A percentile compares a stretch with the other conserved stretches of the same genome.
These are phyloP conservation scores for Mycena sanguinolenta DNA, from an alignment of 768 basidiomycete genomes.

Conservation along the genomic window DNA sequence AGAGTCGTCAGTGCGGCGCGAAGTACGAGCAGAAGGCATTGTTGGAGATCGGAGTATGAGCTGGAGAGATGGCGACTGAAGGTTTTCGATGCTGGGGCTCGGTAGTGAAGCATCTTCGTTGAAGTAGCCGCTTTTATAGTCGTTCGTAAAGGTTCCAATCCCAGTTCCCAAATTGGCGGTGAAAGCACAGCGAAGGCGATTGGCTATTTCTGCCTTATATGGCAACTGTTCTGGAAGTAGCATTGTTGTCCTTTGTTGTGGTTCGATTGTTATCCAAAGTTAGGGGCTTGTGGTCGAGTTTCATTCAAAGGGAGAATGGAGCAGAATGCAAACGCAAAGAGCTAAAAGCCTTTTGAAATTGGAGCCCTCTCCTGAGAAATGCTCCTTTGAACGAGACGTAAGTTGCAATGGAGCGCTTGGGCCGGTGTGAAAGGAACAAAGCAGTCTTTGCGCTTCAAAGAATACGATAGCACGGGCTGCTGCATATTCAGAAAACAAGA, in stretches of 20 bases:
- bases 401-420: too few species aligned
- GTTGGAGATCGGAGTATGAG: background rate
- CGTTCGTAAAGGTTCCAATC: background rate
- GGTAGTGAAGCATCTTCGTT: background rate
- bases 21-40: conserved; percentile 21
- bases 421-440: too few species aligned
- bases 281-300: background rate
- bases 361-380: too few species aligned
- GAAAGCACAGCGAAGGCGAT: background rate
- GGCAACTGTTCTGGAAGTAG: background rate
- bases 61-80: background rate
- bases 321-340: background rate
- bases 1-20: background rate
- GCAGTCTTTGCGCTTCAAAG: too few species aligned
- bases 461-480: too few species aligned
- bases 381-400: too few species aligned
- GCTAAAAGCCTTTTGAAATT: too few species aligned
- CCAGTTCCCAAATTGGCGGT: background rate
- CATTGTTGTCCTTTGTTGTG: background rate
- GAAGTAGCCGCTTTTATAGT: background rate
- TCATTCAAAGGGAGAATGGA: background rate
- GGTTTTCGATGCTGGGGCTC: background rate
- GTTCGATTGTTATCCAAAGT: background rate
- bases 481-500: too few species aligned
- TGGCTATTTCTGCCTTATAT: conserved; percentile 5